Evolutionary conservation across 441 rosid genomes (phyloP).

Genomic region (Melastoma candidum): DNA sequence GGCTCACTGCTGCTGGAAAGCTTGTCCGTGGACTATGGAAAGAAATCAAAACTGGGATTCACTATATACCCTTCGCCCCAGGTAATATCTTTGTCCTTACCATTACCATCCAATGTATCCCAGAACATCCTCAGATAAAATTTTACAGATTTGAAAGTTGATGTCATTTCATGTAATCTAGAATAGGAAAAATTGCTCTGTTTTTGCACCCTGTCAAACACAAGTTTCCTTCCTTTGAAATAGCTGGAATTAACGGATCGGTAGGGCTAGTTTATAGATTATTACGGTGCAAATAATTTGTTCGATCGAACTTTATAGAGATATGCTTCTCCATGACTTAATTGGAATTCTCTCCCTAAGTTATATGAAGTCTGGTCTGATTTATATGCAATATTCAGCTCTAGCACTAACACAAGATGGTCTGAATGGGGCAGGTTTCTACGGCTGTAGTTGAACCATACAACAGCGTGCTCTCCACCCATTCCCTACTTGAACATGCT

Average conservation of each 20-base stretch:
- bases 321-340: no score
- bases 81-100: constrained; percentile 20
- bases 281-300: no score
- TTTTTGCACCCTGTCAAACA: no score
- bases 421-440: constrained; percentile 43
- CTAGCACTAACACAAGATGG: neutral
- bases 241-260: no score
- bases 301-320: no score
- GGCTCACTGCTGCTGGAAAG: constrained; percentile 70
- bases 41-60: constrained; percentile 74
- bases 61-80: constrained; percentile 76
- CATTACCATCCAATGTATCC: neutral
- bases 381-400: no score
- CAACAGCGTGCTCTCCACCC: constrained; percentile 75
- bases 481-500: constrained; percentile 73
- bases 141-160: neutral
- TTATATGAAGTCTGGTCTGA: no score
- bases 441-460: constrained; percentile 82
- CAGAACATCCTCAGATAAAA: neutral
- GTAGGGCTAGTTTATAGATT: no score
- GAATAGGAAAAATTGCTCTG: no score
- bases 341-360: no score
- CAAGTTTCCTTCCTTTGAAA: no score
- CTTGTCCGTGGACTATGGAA: constrained; percentile 72
- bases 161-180: no score